A percentile compares a stretch with the other conserved stretches of the same genome.
Evolutionary conservation across 2,329 filamentous ascomycete genomes (phyloP).

Genomic region (Beauveria caledonica): DNA sequence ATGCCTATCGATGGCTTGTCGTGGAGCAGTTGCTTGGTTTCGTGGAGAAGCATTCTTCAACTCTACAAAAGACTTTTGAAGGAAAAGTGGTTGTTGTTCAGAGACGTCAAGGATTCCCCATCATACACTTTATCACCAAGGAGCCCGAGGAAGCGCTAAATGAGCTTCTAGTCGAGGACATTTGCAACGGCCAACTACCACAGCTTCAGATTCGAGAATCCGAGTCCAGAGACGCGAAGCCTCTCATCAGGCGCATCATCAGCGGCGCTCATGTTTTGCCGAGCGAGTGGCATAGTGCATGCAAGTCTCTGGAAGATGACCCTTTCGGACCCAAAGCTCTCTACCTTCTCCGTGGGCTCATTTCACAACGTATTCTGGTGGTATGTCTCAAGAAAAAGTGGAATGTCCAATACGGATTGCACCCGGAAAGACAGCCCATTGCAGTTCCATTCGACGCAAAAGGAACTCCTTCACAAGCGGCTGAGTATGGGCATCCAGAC

Average conservation of each 20-base stretch:
- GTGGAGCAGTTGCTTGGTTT: slow-evolving; percentile 33
- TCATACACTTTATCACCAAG: slow-evolving; percentile 45
- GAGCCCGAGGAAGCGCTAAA: slow-evolving; percentile 39
- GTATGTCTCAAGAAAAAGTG: slow-evolving; percentile 54
- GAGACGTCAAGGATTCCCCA: slow-evolving; percentile 39
- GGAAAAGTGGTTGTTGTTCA: slow-evolving; percentile 16
- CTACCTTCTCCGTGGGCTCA: slow-evolving; percentile 53
- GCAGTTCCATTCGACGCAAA: slow-evolving; percentile 63
- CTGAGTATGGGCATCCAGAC: slow-evolving; percentile 62
- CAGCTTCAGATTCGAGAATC: slow-evolving; percentile 13
- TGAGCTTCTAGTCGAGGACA: slow-evolving; percentile 29
- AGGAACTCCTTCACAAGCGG: slow-evolving; percentile 51
- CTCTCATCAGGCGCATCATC: neutral
- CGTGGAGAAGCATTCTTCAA: slow-evolving; percentile 28
- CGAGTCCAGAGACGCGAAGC: neutral
- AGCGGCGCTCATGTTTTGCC: neutral
- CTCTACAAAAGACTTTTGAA: slow-evolving; percentile 30
- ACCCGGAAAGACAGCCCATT: slow-evolving; percentile 46
- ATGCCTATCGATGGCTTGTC: slow-evolving; percentile 43
- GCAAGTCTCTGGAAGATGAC: slow-evolving; percentile 24
- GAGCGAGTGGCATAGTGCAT: neutral
- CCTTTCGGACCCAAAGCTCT: slow-evolving; percentile 27
- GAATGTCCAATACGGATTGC: slow-evolving; percentile 58
- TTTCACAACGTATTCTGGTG: slow-evolving; percentile 51
- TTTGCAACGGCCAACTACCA: slow-evolving; percentile 25